Conservation (phyloP, 2,329 filamentous ascomycete genomes). For the Sclerotinia borealis region DNA sequence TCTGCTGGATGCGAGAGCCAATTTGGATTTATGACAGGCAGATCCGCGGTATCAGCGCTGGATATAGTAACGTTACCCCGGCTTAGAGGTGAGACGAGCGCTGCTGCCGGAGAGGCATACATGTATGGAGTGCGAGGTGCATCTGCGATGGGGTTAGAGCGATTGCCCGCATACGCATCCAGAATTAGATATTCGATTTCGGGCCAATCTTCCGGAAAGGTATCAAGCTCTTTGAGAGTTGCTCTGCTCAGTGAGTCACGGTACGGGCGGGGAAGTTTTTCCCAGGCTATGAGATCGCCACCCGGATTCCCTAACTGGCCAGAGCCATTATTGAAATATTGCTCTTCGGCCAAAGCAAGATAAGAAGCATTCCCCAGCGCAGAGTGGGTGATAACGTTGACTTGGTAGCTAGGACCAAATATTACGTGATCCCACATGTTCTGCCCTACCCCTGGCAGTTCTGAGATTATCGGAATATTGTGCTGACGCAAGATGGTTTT, state of each 20-base stretch:
- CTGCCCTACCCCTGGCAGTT: conserved; percentile 40
- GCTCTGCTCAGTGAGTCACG: not conserved
- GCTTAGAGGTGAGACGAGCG: conserved; percentile 34
- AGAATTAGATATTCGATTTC: conserved; percentile 14
- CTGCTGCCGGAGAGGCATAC: conserved; percentile 16
- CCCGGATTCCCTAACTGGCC: conserved; percentile 9
- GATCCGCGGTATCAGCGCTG: conserved; percentile 31
- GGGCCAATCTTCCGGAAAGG: conserved; percentile 15
- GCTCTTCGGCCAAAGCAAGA: not conserved
- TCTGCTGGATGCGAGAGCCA: conserved; percentile 40
- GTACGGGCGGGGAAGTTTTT: conserved; percentile 14
- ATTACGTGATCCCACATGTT: conserved; percentile 33
- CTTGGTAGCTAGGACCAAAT: conserved; percentile 9
- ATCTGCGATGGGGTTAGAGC: not conserved
- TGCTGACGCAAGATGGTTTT: not conserved
- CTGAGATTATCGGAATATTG: conserved; percentile 30
- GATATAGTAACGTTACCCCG: conserved; percentile 35
- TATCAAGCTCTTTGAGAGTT: conserved; percentile 6
- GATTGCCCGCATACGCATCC: not conserved
- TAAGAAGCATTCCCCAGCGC: not conserved
- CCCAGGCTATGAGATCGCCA: conserved; percentile 12
- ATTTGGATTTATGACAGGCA: conserved; percentile 38
- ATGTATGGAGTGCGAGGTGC: not conserved
- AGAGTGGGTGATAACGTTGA: conserved; percentile 8
- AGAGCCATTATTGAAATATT: not conserved